Base-by-base conservation (phyloP, 495 filamentous ascomycete genomes). In the Daldinia decipiens region DNA sequence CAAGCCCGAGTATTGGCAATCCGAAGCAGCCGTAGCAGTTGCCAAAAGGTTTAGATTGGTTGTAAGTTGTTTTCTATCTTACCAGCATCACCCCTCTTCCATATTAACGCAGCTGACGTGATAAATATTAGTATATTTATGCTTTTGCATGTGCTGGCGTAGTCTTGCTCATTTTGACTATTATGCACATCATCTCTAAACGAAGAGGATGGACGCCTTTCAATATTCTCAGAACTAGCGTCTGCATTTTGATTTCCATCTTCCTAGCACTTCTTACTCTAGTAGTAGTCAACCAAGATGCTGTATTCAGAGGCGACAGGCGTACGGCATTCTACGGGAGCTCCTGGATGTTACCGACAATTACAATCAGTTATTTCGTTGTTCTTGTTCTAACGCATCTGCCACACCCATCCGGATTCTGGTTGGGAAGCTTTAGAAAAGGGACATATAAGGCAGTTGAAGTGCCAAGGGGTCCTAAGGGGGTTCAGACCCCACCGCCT, bases 91-190 rank as follows among this genome's bases (percentile, higher is more conserved):
- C 13, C n/a, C 7, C 8, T 26, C 24, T 4, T 9, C 17, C 21
- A 36, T 15, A 27, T 13, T 9, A 2, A 4, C 17, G 12, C 11
- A 3, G 12, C 52, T 71, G 51, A 67, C 54, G 8, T 57, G 43
- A 15, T 56, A 26, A 26, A 47, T 21, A 12, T 21, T 3, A 80
- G 78, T 82, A 82, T 63, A 69, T 74, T 1, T 85, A 83, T 61
- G 79, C 82, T 27, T 85, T 82, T 63, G 64, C 82, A 26, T 71
- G 80, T n/a, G 81, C 81, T 24, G 84, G 84, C 11, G 31, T 79
- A 27, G 77, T 80, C 3, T 67, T 86, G 4, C 76, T 84, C 19
- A 50, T 84, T 5, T 74, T 82, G 38, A 79, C 76, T 38, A 50
- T 79, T 13, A 79, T 85, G 40, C 75, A 76, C 54, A 61, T 82